Evolutionary conservation across 257 asterid genomes (phyloP).

Genomic region (Ajuga chamaepitys): DNA sequence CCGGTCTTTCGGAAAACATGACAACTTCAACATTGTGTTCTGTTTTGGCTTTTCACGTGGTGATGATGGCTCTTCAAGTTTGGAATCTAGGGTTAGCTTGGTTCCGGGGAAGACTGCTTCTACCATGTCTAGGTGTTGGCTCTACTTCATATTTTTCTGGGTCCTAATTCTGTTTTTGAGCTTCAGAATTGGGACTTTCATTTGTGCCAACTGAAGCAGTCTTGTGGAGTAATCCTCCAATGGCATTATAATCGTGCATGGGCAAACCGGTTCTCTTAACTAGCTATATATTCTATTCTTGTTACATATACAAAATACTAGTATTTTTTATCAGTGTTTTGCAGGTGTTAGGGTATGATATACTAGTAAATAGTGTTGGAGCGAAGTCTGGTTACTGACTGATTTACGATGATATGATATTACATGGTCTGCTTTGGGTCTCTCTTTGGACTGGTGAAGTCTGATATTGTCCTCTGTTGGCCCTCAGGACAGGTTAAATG

Average conservation of each 20-base stretch:
- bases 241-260: not conserved
- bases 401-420: not conserved
- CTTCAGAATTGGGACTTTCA: conserved; percentile 40
- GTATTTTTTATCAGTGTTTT: not conserved
- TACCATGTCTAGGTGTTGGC: conserved; percentile 32
- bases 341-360: not conserved
- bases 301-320: not conserved
- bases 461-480: not conserved
- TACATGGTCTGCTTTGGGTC: not conserved
- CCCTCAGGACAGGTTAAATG: too few species aligned
- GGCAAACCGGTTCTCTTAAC: not conserved
- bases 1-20: conserved; percentile 29
- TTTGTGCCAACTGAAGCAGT: conserved; percentile 26
- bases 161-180: conserved; percentile 46
- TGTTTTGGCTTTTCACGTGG: conserved; percentile 48
- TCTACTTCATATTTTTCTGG: conserved; percentile 38
- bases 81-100: conserved; percentile 47
- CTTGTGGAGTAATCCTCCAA: not conserved
- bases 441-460: not conserved
- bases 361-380: not conserved
- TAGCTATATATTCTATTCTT: not conserved
- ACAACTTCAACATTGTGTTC: conserved; percentile 40
- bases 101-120: conserved; percentile 48
- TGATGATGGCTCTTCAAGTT: conserved; percentile 36
- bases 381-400: not conserved